These are phyloP conservation scores for Heterobasidion occidentale DNA, from an alignment of 1,284 basidiomycete genomes.

Conservation along the genomic window DNA sequence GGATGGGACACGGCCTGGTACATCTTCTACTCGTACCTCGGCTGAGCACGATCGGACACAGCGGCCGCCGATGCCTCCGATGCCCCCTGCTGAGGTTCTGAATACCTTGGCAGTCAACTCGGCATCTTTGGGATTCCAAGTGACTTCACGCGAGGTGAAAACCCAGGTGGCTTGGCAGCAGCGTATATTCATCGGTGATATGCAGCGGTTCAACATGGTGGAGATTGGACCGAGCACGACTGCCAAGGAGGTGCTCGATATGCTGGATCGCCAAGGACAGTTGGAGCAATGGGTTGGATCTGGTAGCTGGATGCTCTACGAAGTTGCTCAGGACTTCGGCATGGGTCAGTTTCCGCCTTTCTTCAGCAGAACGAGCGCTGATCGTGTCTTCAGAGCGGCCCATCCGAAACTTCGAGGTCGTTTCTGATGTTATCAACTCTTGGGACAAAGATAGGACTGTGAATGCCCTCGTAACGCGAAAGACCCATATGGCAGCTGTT, in stretches of 20 bases:
- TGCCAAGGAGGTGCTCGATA: conserved; percentile 57
- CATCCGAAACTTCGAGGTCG: conserved; percentile 72
- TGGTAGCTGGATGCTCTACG: conserved; percentile 74
- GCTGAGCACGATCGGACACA: conserved; percentile 1
- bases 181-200: conserved; percentile 64
- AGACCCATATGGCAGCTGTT: conserved; percentile 51
- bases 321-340: conserved; percentile 75
- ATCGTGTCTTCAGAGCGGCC: conserved; percentile 60
- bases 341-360: conserved; percentile 53
- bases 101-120: conserved; percentile 6
- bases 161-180: conserved; percentile 39
- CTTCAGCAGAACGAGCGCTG: conserved; percentile 3
- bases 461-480: conserved; percentile 72
- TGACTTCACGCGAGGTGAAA: conserved; percentile 8
- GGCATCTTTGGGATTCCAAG: background rate
- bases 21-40: background rate
- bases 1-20: background rate
- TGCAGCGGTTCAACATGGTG: conserved; percentile 66
- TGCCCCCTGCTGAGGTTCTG: conserved; percentile 22
- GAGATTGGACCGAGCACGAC: conserved; percentile 53
- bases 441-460: conserved; percentile 78
- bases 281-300: conserved; percentile 46
- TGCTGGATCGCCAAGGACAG: conserved; percentile 54
- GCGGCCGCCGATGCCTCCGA: conserved; percentile 24
- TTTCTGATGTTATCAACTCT: conserved; percentile 66